Percentiles rank a stretch among this genome's conserved stretches.
Evolutionary conservation across 73 alveolate species (phyloP).

Genomic region (Uronychia setigera): DNA sequence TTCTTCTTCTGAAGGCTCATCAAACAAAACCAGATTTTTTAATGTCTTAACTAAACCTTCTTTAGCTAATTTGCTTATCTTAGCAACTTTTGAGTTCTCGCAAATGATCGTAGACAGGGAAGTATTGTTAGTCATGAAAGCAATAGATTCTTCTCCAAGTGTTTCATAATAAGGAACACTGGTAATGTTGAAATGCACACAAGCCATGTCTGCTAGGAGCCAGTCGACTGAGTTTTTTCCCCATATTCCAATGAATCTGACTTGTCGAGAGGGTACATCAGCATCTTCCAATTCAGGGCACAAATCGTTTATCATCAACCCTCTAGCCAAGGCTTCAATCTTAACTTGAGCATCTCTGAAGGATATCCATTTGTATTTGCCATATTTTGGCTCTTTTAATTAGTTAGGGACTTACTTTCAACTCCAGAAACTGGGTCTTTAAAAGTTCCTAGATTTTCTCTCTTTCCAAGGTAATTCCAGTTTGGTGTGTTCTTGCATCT

Average conservation of each 20-base stretch:
- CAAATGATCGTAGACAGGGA: constrained; percentile 65
- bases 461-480: neutral
- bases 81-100: constrained; percentile 63
- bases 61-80: constrained; percentile 56
- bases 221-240: constrained; percentile 87
- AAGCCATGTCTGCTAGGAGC: constrained; percentile 68
- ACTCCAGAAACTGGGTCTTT: neutral
- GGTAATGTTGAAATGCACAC: constrained; percentile 64
- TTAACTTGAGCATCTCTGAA: constrained; percentile 56
- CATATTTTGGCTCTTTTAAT: constrained; percentile 29
- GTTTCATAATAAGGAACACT: constrained; percentile 95
- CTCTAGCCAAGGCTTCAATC: constrained; percentile 45
- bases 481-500: neutral
- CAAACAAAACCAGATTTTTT: constrained; percentile 56
- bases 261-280: constrained; percentile 39
- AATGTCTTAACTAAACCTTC: constrained; percentile 60
- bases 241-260: constrained; percentile 74
- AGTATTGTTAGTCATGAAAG: constrained; percentile 71
- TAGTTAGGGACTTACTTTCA: neutral
- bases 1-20: constrained; percentile 51
- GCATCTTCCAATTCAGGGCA: constrained; percentile 46
- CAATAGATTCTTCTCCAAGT: constrained; percentile 81
- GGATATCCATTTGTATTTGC: constrained; percentile 75
- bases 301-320: constrained; percentile 24
- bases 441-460: neutral